Conservation (phyloP, 2,329 filamentous ascomycete species). For the Macroventuria anomochaeta region DNA sequence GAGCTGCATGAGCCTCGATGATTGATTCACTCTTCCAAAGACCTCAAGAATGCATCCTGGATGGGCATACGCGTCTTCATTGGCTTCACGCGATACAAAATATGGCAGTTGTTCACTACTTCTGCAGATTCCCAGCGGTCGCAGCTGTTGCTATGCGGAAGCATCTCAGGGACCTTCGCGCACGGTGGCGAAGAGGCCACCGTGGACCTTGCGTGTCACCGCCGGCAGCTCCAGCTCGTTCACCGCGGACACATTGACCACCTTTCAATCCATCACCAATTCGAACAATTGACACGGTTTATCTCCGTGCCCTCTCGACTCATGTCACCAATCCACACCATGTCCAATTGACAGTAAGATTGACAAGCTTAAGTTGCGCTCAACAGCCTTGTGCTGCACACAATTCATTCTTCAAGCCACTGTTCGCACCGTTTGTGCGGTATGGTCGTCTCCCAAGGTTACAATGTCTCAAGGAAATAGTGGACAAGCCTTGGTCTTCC, state of each 20-base stretch:
- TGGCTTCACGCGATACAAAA: neutral
- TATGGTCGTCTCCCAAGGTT: constrained; percentile 12
- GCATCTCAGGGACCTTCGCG: constrained; percentile 19
- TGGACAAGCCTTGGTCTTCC: constrained; percentile 13
- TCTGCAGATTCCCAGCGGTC: neutral
- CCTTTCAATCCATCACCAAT: constrained; percentile 17
- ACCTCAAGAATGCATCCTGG: neutral
- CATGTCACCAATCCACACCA: neutral
- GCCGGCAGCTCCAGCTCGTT: constrained; percentile 20
- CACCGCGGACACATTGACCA: constrained; percentile 20
- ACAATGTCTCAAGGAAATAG: constrained; percentile 17
- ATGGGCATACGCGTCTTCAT: neutral
- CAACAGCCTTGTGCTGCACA: neutral
- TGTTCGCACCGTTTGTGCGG: neutral
- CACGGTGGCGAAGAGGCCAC: constrained; percentile 31
- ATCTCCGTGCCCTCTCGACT: constrained; percentile 6
- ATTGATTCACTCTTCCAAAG: neutral
- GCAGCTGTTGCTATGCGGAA: neutral
- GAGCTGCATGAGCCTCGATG: constrained; percentile 16
- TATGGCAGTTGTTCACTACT: neutral
- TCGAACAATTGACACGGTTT: constrained; percentile 5
- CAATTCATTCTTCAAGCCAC: neutral
- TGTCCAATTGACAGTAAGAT: neutral
- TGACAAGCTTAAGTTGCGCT: neutral
- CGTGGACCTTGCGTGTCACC: constrained; percentile 25